These are phyloP conservation scores for Carex myosuroides DNA, from an alignment of 176 grass and related monocot species.

Conservation along the genomic window DNA sequence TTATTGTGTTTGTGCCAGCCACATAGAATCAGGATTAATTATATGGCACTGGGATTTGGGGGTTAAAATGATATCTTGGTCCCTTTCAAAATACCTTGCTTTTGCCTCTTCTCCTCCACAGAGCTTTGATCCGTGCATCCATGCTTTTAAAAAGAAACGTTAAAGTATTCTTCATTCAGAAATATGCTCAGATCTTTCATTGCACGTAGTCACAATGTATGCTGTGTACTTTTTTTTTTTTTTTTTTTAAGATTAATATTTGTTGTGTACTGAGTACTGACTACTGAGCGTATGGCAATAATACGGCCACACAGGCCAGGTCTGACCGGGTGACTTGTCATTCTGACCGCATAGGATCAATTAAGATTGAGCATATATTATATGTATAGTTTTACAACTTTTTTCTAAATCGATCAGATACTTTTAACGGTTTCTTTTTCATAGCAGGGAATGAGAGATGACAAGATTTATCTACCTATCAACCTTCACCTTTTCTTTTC, in stretches of 20 bases:
- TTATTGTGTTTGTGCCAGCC: neutral
- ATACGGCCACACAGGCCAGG: neutral
- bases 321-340: neutral
- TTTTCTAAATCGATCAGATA: neutral
- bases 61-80: constrained; percentile 5
- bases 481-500: neutral
- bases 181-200: neutral
- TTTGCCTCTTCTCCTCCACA: neutral
- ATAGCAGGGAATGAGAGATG: neutral
- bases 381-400: neutral
- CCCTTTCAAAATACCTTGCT: constrained; percentile 19
- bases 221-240: neutral
- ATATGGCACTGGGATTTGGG: neutral
- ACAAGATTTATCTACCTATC: neutral
- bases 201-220: constrained; percentile 9
- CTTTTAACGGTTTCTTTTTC: constrained; percentile 5
- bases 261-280: neutral
- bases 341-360: neutral
- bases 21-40: neutral
- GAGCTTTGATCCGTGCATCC: neutral
- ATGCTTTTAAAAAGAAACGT: constrained; percentile 7
- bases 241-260: neutral
- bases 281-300: neutral
- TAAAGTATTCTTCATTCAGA: constrained; percentile 11
- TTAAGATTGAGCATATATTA: neutral